Conservation (phyloP, 257 asterid species). For the Plantago ovata region DNA sequence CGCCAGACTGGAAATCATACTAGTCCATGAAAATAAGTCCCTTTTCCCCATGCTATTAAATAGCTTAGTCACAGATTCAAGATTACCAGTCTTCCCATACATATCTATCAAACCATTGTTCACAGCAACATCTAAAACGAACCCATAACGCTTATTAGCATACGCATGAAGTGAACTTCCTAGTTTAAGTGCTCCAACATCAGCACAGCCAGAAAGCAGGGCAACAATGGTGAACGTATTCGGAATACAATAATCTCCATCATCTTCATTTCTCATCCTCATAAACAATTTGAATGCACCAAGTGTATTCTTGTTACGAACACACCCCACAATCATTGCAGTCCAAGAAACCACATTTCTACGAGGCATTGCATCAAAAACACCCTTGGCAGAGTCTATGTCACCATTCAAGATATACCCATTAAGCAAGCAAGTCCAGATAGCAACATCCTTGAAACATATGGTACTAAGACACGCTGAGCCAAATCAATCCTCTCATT, state of each 20-base stretch:
- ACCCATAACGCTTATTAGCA: constrained; percentile 45
- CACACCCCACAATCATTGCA: constrained; percentile 71
- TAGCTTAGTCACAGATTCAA: constrained; percentile 46
- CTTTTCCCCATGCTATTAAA: constrained; percentile 43
- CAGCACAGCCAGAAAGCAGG: constrained; percentile 83
- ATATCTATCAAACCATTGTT: constrained; percentile 71
- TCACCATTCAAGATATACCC: constrained; percentile 51
- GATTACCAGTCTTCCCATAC: constrained; percentile 71
- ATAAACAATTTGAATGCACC: constrained; percentile 52
- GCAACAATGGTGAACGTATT: constrained; percentile 62
- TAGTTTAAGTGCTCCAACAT: constrained; percentile 67
- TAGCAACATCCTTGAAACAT: constrained; percentile 48
- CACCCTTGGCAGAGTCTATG: constrained; percentile 37
- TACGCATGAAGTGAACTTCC: constrained; percentile 65
- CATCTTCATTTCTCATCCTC: constrained; percentile 51
- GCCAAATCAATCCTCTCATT: constrained; percentile 38
- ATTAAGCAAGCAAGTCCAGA: constrained; percentile 75
- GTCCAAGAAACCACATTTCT: constrained; percentile 81
- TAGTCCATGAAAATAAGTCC: constrained; percentile 73
- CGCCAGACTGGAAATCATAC: constrained; percentile 68
- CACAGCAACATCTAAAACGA: constrained; percentile 39
- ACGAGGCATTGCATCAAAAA: constrained; percentile 63
- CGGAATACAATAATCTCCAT: constrained; percentile 38
- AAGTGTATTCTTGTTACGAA: constrained; percentile 45
- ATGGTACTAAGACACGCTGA: constrained; percentile 35